Percentiles rank a stretch among this genome's conserved stretches.
phyloP scores from a whole-genome alignment of 2,329 filamentous ascomycete species.

The Fusarium nematophilum region DNA sequence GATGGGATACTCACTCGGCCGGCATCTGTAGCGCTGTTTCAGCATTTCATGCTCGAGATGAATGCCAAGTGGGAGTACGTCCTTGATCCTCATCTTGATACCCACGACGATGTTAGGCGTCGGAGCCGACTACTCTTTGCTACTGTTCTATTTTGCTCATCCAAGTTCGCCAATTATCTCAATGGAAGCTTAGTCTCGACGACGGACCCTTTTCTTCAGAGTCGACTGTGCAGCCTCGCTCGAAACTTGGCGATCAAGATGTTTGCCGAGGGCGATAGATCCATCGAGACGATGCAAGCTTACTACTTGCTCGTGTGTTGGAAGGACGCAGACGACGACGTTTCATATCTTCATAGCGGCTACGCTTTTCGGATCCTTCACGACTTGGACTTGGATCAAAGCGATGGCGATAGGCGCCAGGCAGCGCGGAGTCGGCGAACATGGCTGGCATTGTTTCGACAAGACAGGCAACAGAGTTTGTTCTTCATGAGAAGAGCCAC shows the following conservation, averaged over 20 bases:
- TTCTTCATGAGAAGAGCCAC: constrained; percentile 28
- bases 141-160: constrained; percentile 17
- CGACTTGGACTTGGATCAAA: constrained; percentile 23
- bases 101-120: constrained; percentile 13
- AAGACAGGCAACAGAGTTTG: constrained; percentile 28
- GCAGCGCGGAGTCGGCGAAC: constrained; percentile 8
- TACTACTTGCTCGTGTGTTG: constrained; percentile 30
- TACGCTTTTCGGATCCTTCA: constrained; percentile 29
- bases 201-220: constrained; percentile 20
- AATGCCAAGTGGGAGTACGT: constrained; percentile 27
- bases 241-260: constrained; percentile 21
- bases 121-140: constrained; percentile 21
- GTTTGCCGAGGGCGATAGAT: constrained; percentile 25
- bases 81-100: constrained; percentile 15
- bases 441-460: constrained; percentile 26
- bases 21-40: constrained; percentile 14
- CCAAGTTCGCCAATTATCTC: constrained; percentile 15
- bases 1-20: constrained; percentile 9
- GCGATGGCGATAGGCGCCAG: constrained; percentile 7
- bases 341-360: constrained; percentile 31
- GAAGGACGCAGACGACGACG: constrained; percentile 33
- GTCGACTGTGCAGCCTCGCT: constrained; percentile 24
- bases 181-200: background rate
- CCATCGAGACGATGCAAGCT: constrained; percentile 30
- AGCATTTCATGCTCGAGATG: constrained; percentile 23